These are phyloP conservation scores for Ogataea parapolymorpha DNA, from an alignment of 805 yeast genomes.

Conservation along the genomic window DNA sequence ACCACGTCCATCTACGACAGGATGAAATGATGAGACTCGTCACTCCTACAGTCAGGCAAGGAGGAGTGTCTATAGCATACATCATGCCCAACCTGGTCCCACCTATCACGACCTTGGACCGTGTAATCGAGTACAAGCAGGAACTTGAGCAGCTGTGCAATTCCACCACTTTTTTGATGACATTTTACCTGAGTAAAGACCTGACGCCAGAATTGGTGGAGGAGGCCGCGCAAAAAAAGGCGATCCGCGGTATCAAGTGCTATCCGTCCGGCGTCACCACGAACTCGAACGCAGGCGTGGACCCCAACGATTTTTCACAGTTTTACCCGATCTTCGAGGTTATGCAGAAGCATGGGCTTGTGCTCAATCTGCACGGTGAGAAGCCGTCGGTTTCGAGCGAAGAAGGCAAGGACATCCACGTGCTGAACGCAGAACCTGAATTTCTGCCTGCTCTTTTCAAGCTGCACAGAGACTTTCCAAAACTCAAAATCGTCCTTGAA, in stretches of 20 bases:
- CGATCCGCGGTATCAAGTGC: conserved; percentile 86
- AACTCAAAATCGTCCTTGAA: conserved; percentile 80
- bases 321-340: conserved; percentile 90
- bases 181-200: conserved; percentile 73
- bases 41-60: conserved; percentile 84
- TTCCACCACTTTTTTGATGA: conserved; percentile 84
- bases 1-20: conserved; percentile 95
- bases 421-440: conserved; percentile 89
- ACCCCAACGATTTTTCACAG: conserved; percentile 82
- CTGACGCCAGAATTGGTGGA: conserved; percentile 84
- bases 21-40: conserved; percentile 90
- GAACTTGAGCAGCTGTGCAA: conserved; percentile 67
- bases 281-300: conserved; percentile 87
- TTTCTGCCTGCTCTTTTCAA: conserved; percentile 85
- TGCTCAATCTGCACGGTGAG: conserved; percentile 93
- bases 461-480: conserved; percentile 80
- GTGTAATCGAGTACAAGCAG: conserved; percentile 66
- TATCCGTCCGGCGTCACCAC: conserved; percentile 99
- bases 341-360: conserved; percentile 73
- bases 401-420: conserved; percentile 66
- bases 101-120: conserved; percentile 76
- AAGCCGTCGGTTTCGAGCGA: conserved; percentile 57
- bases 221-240: conserved; percentile 66
- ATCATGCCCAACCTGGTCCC: conserved; percentile 97
- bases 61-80: conserved; percentile 89